Conservation (phyloP, 164 flowering plant genomes). For the Tinospora cordifolia region DNA sequence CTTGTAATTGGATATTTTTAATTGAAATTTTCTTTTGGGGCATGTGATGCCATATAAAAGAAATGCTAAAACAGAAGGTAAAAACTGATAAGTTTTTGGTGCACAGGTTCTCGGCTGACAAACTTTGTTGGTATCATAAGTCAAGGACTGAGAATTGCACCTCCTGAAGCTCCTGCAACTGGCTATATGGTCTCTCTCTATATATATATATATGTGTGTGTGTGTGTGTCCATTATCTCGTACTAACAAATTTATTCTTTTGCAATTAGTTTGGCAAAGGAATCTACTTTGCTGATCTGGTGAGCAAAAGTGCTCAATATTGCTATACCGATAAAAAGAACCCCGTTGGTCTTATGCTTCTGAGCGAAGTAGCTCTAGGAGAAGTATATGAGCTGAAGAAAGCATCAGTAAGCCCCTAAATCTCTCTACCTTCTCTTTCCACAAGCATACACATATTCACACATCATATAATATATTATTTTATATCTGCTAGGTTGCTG, state of each 20-base stretch:
- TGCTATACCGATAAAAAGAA: constrained; percentile 63
- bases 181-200: constrained; percentile 77
- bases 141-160: constrained; percentile 94
- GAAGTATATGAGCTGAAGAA: constrained; percentile 76
- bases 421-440: background rate
- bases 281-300: constrained; percentile 93
- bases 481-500: no score
- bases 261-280: constrained; percentile 88
- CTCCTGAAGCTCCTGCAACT: constrained; percentile 93
- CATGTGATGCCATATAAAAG: background rate
- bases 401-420: constrained; percentile 45
- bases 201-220: constrained; percentile 6
- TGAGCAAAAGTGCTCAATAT: constrained; percentile 97
- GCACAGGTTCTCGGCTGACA: constrained; percentile 68
- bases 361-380: constrained; percentile 95
- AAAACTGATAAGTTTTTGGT: constrained; percentile 5
- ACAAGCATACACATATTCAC: background rate
- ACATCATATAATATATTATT: no score
- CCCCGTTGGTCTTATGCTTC: constrained; percentile 88
- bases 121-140: constrained; percentile 95
- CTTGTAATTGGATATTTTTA: background rate
- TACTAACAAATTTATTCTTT: constrained; percentile 5
- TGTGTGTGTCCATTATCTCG: background rate
- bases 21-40: background rate
- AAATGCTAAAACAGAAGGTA: background rate